A percentile compares a stretch with the other conserved stretches of the same genome.
Evolutionary conservation across 768 basidiomycete species (phyloP).

Genomic region (Tylopilus intermedius): DNA sequence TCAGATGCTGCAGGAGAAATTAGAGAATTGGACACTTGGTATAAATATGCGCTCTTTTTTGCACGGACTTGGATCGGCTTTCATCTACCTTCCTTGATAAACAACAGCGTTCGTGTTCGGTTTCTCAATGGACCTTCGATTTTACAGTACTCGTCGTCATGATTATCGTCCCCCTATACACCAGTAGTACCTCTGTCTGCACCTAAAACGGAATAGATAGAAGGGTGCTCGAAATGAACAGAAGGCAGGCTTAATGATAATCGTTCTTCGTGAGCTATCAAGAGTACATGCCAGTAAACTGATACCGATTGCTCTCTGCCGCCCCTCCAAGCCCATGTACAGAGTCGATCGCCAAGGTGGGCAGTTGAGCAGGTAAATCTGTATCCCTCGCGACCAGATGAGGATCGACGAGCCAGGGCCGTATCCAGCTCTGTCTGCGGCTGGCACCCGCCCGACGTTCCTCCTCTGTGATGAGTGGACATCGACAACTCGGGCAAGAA

Average conservation of each 20-base stretch:
- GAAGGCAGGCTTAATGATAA: conserved; percentile 14
- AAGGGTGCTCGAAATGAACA: conserved; percentile 19
- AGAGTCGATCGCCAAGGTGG: conserved; percentile 17
- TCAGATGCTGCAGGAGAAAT: conserved; percentile 74
- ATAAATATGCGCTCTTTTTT: conserved; percentile 16
- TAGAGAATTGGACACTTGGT: conserved; percentile 29
- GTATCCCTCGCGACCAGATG: conserved; percentile 16
- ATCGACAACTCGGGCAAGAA: conserved; percentile 65
- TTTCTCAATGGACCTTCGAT: too few species aligned
- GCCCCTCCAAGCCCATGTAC: conserved; percentile 8
- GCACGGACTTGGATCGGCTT: conserved; percentile 21
- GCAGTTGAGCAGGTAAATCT: conserved; percentile 12
- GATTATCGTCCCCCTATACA: conserved; percentile 12
- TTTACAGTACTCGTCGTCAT: conserved; percentile 11
- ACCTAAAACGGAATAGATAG: conserved; percentile 21
- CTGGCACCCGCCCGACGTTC: conserved; percentile 12
- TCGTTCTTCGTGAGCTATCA: conserved; percentile 21
- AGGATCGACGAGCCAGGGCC: conserved; percentile 21
- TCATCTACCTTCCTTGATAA: conserved; percentile 32
- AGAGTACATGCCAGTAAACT: conserved; percentile 58
- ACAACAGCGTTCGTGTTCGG: conserved; percentile 10
- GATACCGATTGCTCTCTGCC: conserved; percentile 23
- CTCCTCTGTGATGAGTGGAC: conserved; percentile 33
- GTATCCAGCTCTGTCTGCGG: conserved; percentile 14
- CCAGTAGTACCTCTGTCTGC: conserved; percentile 22